phyloP scores from a whole-genome alignment of 768 basidiomycete species.

The Panaeolus papilionaceus region DNA sequence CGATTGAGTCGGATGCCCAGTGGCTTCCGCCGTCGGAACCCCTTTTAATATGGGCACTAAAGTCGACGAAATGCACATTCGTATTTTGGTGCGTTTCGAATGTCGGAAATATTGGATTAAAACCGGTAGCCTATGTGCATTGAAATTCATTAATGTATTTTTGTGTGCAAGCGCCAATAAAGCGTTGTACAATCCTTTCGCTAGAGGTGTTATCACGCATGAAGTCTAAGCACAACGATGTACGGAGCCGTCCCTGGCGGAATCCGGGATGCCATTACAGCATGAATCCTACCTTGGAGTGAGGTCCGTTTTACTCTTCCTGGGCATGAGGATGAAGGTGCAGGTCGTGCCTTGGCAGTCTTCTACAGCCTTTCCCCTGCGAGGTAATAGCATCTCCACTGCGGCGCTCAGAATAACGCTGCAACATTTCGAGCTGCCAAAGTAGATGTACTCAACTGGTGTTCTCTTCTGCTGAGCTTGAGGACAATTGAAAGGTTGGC shows the following conservation, averaged over 20 bases:
- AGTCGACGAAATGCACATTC: neutral
- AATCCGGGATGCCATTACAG: constrained; percentile 4
- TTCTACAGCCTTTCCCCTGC: neutral
- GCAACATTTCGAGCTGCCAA: neutral
- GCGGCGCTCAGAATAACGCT: neutral
- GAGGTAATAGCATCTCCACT: constrained; percentile 1
- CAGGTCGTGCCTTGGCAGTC: neutral
- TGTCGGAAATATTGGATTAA: neutral
- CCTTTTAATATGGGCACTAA: neutral
- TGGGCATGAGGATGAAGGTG: neutral
- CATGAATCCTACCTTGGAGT: neutral
- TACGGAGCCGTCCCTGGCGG: neutral
- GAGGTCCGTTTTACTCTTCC: neutral
- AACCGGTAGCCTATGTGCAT: neutral
- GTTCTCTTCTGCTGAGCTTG: neutral
- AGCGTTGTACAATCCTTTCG: neutral
- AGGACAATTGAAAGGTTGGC: neutral
- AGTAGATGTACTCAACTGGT: neutral
- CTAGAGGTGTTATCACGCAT: neutral
- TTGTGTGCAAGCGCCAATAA: neutral
- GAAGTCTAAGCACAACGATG: neutral
- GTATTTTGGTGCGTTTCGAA: neutral
- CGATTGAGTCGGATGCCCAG: constrained; percentile 1
- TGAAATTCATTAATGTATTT: neutral
- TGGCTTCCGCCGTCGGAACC: neutral